Percentiles rank a stretch among this genome's conserved stretches.
Evolutionary conservation across 441 rosid genomes (phyloP).

Genomic region (Gossypium laxum): DNA sequence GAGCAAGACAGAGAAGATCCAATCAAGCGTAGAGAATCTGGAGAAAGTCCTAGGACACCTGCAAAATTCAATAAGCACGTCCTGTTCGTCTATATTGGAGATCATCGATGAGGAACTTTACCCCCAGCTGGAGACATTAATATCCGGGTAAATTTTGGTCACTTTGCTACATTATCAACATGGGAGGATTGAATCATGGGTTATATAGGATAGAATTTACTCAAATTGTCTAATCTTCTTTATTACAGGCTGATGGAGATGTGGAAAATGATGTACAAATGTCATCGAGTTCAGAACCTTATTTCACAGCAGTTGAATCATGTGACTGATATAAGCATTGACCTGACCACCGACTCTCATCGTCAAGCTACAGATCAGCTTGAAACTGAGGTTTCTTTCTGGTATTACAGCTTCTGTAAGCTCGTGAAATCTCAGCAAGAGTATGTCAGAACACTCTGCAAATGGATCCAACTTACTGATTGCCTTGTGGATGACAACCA

Average conservation of each 20-base stretch:
- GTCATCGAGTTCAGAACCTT: slow-evolving; percentile 65
- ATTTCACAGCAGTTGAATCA: slow-evolving; percentile 63
- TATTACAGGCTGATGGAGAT: slow-evolving; percentile 47
- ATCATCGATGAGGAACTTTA: slow-evolving; percentile 67
- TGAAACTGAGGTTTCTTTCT: slow-evolving; percentile 41
- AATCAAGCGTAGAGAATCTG: slow-evolving; percentile 47
- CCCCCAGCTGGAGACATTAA: slow-evolving; percentile 69
- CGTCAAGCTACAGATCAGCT: slow-evolving; percentile 65
- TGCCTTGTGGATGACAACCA: slow-evolving; percentile 45
- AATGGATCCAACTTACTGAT: slow-evolving; percentile 55
- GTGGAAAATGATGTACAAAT: slow-evolving; percentile 77
- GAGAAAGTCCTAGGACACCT: slow-evolving; percentile 38
- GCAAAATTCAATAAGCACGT: slow-evolving; percentile 49
- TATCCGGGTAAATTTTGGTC: slow-evolving; percentile 53
- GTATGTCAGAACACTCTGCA: slow-evolving; percentile 53
- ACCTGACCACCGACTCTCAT: slow-evolving; percentile 57
- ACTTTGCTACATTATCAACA: neutral
- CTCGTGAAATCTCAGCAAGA: slow-evolving; percentile 56
- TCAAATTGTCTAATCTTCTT: neutral
- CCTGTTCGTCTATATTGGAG: slow-evolving; percentile 42
- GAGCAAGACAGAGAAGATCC: slow-evolving; percentile 56
- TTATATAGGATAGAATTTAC: neutral
- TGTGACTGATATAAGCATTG: slow-evolving; percentile 36
- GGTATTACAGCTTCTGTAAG: slow-evolving; percentile 71
- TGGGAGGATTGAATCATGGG: slow-evolving; percentile 20